Evolutionary conservation across 352 stramenopile genomes (phyloP).

Genomic region (Globisporangium lucens): DNA sequence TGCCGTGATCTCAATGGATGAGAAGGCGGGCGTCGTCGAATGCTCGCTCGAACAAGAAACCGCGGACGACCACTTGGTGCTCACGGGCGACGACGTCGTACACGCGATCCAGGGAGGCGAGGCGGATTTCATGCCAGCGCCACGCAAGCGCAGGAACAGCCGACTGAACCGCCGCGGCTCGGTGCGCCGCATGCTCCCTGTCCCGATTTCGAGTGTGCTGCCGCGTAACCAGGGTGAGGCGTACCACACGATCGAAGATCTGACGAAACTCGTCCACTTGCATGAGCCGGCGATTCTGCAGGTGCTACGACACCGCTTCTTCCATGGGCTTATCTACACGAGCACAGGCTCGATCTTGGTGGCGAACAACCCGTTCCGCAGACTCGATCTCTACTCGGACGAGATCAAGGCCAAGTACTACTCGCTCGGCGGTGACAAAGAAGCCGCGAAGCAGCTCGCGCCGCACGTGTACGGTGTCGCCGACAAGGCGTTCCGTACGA

Average conservation of each 20-base stretch:
- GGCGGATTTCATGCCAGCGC: constrained; percentile 42
- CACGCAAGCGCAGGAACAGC: constrained; percentile 45
- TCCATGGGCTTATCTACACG: constrained; percentile 87
- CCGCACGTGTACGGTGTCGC: constrained; percentile 87
- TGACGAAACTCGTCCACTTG: constrained; percentile 90
- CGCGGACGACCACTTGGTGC: constrained; percentile 31
- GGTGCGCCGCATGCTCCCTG: constrained; percentile 29
- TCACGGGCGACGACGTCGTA: constrained; percentile 23
- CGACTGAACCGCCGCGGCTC: constrained; percentile 33
- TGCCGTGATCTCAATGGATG: constrained; percentile 49
- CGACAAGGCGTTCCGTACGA: constrained; percentile 84
- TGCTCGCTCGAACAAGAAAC: constrained; percentile 53
- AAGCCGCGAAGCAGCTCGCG: constrained; percentile 53
- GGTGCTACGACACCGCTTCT: constrained; percentile 77
- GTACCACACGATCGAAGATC: constrained; percentile 78
- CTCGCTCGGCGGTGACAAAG: constrained; percentile 41
- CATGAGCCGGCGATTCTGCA: constrained; percentile 91
- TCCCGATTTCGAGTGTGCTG: constrained; percentile 46
- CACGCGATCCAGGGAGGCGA: constrained; percentile 23
- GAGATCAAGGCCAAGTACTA: constrained; percentile 73
- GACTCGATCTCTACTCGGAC: constrained; percentile 69
- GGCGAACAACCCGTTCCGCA: constrained; percentile 81
- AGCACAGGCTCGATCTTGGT: constrained; percentile 84
- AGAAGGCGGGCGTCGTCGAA: constrained; percentile 38
- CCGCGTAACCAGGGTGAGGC: constrained; percentile 53